phyloP scores from a whole-genome alignment of 1,284 basidiomycete genomes.

The Pascua guehoae region DNA sequence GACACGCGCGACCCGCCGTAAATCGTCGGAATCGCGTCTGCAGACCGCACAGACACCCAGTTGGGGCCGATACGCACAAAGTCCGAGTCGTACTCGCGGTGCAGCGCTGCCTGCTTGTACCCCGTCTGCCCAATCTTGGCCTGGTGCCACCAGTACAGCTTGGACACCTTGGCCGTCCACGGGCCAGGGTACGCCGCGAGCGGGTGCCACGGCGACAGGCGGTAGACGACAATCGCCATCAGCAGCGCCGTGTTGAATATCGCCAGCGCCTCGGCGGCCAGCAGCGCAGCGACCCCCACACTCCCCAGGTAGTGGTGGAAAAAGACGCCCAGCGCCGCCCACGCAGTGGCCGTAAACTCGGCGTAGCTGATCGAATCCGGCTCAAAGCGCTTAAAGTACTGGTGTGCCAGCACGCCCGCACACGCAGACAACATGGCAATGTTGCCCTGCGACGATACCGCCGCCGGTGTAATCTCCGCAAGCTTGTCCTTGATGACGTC shows the following conservation, averaged over 20 bases:
- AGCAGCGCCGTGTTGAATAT: background rate
- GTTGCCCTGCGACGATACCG: background rate
- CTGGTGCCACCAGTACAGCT: slow-evolving; percentile 8
- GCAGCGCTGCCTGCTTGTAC: slow-evolving; percentile 8
- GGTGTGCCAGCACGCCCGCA: slow-evolving; percentile 2
- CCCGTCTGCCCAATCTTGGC: slow-evolving; percentile 7
- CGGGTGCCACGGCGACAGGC: slow-evolving; percentile 12
- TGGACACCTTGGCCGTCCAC: slow-evolving; percentile 4
- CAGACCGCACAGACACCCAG: slow-evolving; percentile 76
- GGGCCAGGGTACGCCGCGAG: slow-evolving; percentile 9
- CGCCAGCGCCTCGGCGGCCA: background rate
- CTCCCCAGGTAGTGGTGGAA: background rate
- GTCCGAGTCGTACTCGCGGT: slow-evolving; percentile 7
- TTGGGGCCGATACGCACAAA: slow-evolving; percentile 84
- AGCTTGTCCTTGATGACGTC: too few species aligned
- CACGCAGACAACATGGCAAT: background rate
- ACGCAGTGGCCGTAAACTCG: background rate
- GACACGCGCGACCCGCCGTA: slow-evolving; percentile 62
- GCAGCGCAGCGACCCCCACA: background rate
- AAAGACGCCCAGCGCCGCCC: background rate
- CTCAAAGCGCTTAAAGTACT: slow-evolving; percentile 7
- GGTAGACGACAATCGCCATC: slow-evolving; percentile 3
- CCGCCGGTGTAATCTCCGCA: background rate
- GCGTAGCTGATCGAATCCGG: slow-evolving; percentile 3
- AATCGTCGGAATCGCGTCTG: slow-evolving; percentile 66